phyloP scores from a whole-genome alignment of 352 stramenopile genomes.

The Aphanomyces cochlioides region DNA sequence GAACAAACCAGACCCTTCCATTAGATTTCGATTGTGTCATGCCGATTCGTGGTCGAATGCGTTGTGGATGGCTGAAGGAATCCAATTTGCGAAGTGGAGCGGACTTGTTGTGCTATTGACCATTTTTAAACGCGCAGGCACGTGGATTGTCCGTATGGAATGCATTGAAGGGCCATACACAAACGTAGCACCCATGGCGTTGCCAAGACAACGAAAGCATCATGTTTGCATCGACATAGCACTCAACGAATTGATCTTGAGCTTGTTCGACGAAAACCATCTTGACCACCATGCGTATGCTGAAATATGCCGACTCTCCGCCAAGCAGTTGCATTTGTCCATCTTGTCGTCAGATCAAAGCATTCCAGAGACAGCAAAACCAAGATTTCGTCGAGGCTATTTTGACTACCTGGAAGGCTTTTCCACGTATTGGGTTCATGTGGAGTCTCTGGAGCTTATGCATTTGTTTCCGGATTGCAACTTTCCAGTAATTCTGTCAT shows the following conservation, averaged over 20 bases:
- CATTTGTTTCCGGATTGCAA: conserved; percentile 72
- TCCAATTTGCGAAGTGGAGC: conserved; percentile 72
- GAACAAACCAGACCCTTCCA: conserved; percentile 29
- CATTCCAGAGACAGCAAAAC: conserved; percentile 47
- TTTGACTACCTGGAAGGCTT: conserved; percentile 62
- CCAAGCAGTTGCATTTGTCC: background rate
- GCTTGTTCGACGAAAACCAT: conserved; percentile 10
- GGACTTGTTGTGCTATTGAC: conserved; percentile 54
- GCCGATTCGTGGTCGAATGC: conserved; percentile 66
- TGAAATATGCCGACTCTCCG: conserved; percentile 2
- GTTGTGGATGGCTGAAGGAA: conserved; percentile 74
- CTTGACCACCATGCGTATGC: background rate
- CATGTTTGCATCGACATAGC: background rate
- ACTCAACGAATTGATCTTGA: background rate
- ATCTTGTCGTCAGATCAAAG: conserved; percentile 35
- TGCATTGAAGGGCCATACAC: conserved; percentile 58
- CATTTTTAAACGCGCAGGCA: conserved; percentile 57
- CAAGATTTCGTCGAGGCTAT: conserved; percentile 55
- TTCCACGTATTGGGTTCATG: conserved; percentile 46
- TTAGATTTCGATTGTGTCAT: conserved; percentile 66
- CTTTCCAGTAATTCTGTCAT: conserved; percentile 61
- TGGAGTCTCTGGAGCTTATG: conserved; percentile 55
- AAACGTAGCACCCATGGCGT: background rate
- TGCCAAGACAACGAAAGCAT: background rate
- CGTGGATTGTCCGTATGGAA: conserved; percentile 60